phyloP scores from a whole-genome alignment of 2,329 filamentous ascomycete genomes.

The Aspergillus ruber region DNA sequence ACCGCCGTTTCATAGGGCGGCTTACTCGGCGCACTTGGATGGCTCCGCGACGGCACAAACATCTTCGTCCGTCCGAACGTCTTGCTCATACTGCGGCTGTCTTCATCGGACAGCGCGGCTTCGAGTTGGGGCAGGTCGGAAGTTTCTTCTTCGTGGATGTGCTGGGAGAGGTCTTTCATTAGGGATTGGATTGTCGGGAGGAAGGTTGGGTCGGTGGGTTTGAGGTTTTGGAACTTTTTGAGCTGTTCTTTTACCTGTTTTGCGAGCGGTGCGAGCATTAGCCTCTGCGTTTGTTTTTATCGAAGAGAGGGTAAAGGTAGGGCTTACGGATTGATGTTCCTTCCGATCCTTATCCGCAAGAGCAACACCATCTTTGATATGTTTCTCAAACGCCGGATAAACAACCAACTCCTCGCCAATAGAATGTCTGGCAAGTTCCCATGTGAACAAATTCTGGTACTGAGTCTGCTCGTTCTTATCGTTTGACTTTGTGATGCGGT shows the following conservation, averaged over 20 bases:
- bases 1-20: slow-evolving; percentile 53
- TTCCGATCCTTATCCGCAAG: neutral
- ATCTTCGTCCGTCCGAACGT: slow-evolving; percentile 48
- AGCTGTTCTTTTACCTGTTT: slow-evolving; percentile 46
- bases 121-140: slow-evolving; percentile 47
- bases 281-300: too few relatives aligned
- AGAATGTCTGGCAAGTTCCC: slow-evolving; percentile 1
- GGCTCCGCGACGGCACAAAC: slow-evolving; percentile 48
- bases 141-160: slow-evolving; percentile 48
- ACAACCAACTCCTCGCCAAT: slow-evolving; percentile 1
- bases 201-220: slow-evolving; percentile 37
- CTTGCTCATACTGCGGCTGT: slow-evolving; percentile 34
- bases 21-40: slow-evolving; percentile 45
- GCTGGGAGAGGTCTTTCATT: slow-evolving; percentile 37
- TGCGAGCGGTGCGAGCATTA: neutral
- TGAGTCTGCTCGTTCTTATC: neutral
- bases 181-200: slow-evolving; percentile 38
- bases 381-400: slow-evolving; percentile 2
- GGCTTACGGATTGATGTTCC: neutral
- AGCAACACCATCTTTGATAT: neutral
- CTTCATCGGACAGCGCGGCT: slow-evolving; percentile 26
- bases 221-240: slow-evolving; percentile 45
- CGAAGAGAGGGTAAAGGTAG: too few relatives aligned
- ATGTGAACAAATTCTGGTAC: slow-evolving; percentile 1
- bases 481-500: neutral